These are phyloP conservation scores for Glycyrrhiza uralensis DNA, from an alignment of 306 rosid species.

Conservation along the genomic window DNA sequence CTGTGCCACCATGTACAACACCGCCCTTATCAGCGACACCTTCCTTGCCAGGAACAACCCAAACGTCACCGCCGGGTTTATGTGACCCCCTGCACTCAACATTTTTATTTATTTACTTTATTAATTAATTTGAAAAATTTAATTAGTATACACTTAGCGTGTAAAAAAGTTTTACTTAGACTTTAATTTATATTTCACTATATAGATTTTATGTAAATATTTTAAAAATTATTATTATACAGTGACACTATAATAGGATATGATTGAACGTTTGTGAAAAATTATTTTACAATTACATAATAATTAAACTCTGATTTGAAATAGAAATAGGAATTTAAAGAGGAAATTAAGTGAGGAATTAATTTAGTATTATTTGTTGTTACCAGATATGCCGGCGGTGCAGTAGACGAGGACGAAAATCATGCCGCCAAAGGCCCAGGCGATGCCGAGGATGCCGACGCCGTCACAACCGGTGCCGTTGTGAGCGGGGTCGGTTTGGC, in stretches of 20 bases:
- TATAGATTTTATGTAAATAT: too few relatives aligned
- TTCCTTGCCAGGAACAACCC: slow-evolving; percentile 41
- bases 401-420: slow-evolving; percentile 51
- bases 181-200: too few relatives aligned
- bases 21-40: slow-evolving; percentile 41
- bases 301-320: too few relatives aligned
- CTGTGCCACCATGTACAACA: slow-evolving; percentile 41
- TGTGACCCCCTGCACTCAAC: slow-evolving; percentile 38
- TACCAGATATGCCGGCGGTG: slow-evolving; percentile 53
- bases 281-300: too few relatives aligned
- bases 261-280: too few relatives aligned
- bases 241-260: too few relatives aligned
- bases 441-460: slow-evolving; percentile 50
- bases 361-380: not conserved
- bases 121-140: too few relatives aligned
- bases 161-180: too few relatives aligned
- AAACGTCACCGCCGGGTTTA: slow-evolving; percentile 48
- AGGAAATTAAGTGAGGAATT: not conserved
- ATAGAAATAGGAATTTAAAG: too few relatives aligned
- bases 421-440: slow-evolving; percentile 63
- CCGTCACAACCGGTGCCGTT: slow-evolving; percentile 14
- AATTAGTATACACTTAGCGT: too few relatives aligned
- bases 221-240: too few relatives aligned
- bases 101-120: not conserved
- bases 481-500: not conserved